phyloP scores from a whole-genome alignment of 2,329 filamentous ascomycete species.

The Clarireedia paspali region DNA sequence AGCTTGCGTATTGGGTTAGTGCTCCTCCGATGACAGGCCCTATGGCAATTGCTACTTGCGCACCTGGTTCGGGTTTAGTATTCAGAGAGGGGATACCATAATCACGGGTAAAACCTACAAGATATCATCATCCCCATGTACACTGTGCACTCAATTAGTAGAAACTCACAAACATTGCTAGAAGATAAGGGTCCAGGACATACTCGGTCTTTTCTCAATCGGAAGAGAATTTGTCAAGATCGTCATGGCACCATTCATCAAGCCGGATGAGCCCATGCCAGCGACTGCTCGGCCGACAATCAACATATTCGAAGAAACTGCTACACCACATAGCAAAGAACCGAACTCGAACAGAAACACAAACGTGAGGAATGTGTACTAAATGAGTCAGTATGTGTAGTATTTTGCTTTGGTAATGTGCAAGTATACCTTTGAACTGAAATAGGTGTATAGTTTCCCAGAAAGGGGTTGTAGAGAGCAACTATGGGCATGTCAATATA shows the following conservation, averaged over 20 bases:
- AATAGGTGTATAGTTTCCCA: not conserved
- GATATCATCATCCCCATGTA: not conserved
- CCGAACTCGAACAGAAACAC: slow-evolving; percentile 48
- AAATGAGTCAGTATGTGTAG: not conserved
- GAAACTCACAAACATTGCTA: too few relatives aligned
- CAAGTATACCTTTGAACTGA: not conserved
- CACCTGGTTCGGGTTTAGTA: not conserved
- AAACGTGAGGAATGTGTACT: slow-evolving; percentile 12
- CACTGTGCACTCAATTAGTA: not conserved
- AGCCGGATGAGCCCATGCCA: slow-evolving; percentile 42
- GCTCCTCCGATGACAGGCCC: slow-evolving; percentile 11
- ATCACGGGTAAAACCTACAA: not conserved
- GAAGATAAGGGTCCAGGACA: not conserved
- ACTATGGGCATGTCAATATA: not conserved
- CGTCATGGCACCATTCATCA: slow-evolving; percentile 44
- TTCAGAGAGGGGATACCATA: not conserved
- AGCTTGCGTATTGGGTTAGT: slow-evolving; percentile 12
- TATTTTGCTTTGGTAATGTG: too few relatives aligned
- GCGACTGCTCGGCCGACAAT: slow-evolving; percentile 47
- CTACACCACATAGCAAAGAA: slow-evolving; percentile 43
- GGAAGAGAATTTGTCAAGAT: slow-evolving; percentile 27
- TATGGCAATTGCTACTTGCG: not conserved
- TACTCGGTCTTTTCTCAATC: not conserved
- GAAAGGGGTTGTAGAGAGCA: slow-evolving; percentile 8
- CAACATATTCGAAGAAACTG: slow-evolving; percentile 41